A percentile compares a stretch with the other conserved stretches of the same genome.
Evolutionary conservation across 164 flowering plant genomes (phyloP).

Genomic region (Paratinospora sagittata): DNA sequence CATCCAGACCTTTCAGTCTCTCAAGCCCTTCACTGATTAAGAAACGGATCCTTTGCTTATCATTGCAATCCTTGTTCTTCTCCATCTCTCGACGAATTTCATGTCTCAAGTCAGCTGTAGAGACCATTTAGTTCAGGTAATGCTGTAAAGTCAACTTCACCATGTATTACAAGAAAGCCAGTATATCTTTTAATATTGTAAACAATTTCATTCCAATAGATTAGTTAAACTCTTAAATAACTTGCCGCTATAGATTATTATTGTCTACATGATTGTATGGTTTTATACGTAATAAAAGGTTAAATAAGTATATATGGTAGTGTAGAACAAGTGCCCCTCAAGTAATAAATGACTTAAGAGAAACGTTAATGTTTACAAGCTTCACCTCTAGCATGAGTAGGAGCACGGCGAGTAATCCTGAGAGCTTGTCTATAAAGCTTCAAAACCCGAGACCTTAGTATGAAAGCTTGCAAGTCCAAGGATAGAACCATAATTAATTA

Average conservation of each 20-base stretch:
- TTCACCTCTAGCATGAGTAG: constrained; percentile 57
- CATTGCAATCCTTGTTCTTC: constrained; percentile 54
- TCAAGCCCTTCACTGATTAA: constrained; percentile 73
- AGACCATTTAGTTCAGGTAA: constrained; percentile 6
- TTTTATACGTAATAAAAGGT: background rate
- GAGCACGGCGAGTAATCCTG: constrained; percentile 61
- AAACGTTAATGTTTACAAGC: background rate
- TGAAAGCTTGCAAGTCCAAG: constrained; percentile 64
- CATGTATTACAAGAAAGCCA: constrained; percentile 1
- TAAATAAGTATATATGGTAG: background rate
- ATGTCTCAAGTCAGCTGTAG: constrained; percentile 58
- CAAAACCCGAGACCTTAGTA: constrained; percentile 74
- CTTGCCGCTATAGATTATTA: background rate
- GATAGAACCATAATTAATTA: constrained; percentile 40
- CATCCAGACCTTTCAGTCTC: constrained; percentile 64
- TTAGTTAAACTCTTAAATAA: background rate
- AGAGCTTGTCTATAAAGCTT: constrained; percentile 84
- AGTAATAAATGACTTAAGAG: background rate
- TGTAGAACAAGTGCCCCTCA: background rate
- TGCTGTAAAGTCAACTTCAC: background rate
- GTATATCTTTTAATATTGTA: background rate
- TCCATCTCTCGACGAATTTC: constrained; percentile 77
- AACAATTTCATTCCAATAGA: too few species aligned
- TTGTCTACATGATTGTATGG: background rate
- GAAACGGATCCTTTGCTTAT: constrained; percentile 65